Conservation (phyloP, 2,329 filamentous ascomycete genomes). For the Penicillium sp. region DNA sequence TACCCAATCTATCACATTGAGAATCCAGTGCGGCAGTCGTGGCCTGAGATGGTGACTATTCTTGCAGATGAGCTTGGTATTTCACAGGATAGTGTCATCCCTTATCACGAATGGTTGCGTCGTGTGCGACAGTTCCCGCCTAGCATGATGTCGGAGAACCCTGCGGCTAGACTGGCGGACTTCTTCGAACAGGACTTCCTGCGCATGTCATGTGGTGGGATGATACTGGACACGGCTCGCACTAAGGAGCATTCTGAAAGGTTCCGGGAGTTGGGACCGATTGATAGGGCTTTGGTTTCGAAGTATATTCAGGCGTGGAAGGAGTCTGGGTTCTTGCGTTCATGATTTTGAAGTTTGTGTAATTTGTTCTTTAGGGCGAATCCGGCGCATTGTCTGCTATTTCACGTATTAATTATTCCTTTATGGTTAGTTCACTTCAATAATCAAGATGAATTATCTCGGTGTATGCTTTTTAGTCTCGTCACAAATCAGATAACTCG, state of each 20-base stretch:
- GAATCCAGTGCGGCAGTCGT: conserved; percentile 1
- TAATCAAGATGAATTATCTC: too few relatives aligned
- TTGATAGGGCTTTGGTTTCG: not conserved
- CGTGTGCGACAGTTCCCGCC: not conserved
- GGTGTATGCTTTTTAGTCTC: too few relatives aligned
- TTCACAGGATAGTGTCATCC: not conserved
- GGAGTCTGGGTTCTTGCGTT: not conserved
- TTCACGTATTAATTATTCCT: too few relatives aligned
- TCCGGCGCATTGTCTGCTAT: too few relatives aligned
- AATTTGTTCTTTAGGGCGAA: not conserved
- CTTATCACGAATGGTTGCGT: not conserved
- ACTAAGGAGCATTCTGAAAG: not conserved
- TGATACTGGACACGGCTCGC: not conserved
- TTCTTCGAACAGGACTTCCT: not conserved
- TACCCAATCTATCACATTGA: conserved; percentile 1
- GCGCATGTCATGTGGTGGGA: not conserved
- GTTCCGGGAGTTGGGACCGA: not conserved
- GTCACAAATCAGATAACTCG: too few relatives aligned
- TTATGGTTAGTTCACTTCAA: too few relatives aligned
- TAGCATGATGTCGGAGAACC: not conserved
- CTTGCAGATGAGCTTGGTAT: not conserved
- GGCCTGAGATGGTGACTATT: not conserved
- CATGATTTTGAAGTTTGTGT: not conserved
- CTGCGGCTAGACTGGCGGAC: not conserved
- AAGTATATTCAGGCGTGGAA: not conserved